Evolutionary conservation across 805 yeast genomes (phyloP).

Genomic region (Nakazawaea ernobii): DNA sequence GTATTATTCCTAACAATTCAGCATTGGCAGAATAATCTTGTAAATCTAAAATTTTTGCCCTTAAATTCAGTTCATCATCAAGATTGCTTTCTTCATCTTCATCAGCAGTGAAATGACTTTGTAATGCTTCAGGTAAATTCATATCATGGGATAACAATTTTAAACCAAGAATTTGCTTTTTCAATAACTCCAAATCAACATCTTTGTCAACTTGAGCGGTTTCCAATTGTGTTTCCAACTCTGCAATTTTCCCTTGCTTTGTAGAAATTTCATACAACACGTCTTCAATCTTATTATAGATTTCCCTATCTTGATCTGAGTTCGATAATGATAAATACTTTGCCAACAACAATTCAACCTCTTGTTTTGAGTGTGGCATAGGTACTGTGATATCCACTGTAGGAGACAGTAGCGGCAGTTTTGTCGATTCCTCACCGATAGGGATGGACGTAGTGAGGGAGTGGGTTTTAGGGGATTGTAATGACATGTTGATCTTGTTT

Average conservation of each 20-base stretch:
- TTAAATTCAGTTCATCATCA: neutral
- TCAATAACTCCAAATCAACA: conserved; percentile 41
- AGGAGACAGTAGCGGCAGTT: neutral
- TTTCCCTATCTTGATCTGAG: conserved; percentile 20
- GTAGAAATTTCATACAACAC: conserved; percentile 33
- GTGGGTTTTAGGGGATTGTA: conserved; percentile 1
- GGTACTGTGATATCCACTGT: conserved; percentile 17
- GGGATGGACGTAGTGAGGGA: neutral
- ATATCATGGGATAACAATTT: conserved; percentile 61
- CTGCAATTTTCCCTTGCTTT: conserved; percentile 31
- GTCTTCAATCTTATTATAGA: conserved; percentile 38
- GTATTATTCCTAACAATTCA: conserved; percentile 30
- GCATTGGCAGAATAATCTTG: conserved; percentile 32
- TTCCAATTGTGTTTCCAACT: conserved; percentile 18
- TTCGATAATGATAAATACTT: conserved; percentile 22
- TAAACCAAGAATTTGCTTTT: conserved; percentile 56
- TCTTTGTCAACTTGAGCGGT: conserved; percentile 16
- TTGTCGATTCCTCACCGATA: neutral
- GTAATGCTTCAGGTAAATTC: conserved; percentile 53
- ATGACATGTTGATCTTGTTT: neutral
- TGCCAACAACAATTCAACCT: conserved; percentile 21
- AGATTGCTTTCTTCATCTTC: conserved; percentile 6
- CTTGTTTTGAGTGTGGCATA: conserved; percentile 19
- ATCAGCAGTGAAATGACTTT: conserved; percentile 28
- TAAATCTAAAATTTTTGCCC: neutral